These are phyloP conservation scores for Pisolithus microcarpus DNA, from an alignment of 768 basidiomycete species.

Conservation along the genomic window DNA sequence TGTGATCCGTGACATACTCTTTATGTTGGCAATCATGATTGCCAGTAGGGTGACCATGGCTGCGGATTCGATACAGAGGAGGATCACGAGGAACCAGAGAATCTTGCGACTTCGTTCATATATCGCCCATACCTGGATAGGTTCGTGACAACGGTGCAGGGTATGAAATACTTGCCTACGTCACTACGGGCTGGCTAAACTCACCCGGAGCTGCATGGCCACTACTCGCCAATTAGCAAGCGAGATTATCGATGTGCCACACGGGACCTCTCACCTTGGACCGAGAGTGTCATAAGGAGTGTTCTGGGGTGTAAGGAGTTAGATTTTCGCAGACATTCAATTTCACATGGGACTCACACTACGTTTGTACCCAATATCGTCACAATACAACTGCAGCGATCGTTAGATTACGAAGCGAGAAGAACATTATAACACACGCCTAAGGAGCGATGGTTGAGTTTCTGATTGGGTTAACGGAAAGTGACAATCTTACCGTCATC, in stretches of 20 bases:
- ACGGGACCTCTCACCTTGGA: slow-evolving; percentile 2
- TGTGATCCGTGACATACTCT: slow-evolving; percentile 1
- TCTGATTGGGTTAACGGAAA: not conserved
- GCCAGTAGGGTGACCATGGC: slow-evolving; percentile 6
- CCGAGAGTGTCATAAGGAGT: slow-evolving; percentile 8
- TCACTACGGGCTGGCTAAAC: not conserved
- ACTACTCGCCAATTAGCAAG: not conserved
- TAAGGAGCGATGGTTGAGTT: not conserved
- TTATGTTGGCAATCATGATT: slow-evolving; percentile 3
- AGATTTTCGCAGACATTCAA: not conserved
- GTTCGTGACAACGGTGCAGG: too few relatives aligned
- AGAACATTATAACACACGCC: not conserved
- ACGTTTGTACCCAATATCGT: slow-evolving; percentile 5
- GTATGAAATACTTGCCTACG: not conserved
- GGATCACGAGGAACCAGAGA: not conserved
- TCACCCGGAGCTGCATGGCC: slow-evolving; percentile 5
- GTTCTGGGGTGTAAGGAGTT: slow-evolving; percentile 1
- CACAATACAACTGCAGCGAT: slow-evolving; percentile 3
- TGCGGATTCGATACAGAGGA: slow-evolving; percentile 1
- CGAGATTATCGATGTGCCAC: not conserved
- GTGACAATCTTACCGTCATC: not conserved
- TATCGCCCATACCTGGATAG: slow-evolving; percentile 10
- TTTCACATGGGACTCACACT: not conserved
- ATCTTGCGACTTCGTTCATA: slow-evolving; percentile 6
- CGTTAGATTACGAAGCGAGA: not conserved